Evolutionary conservation across 257 asterid species (phyloP).

Genomic region (Jacaranda copaia): DNA sequence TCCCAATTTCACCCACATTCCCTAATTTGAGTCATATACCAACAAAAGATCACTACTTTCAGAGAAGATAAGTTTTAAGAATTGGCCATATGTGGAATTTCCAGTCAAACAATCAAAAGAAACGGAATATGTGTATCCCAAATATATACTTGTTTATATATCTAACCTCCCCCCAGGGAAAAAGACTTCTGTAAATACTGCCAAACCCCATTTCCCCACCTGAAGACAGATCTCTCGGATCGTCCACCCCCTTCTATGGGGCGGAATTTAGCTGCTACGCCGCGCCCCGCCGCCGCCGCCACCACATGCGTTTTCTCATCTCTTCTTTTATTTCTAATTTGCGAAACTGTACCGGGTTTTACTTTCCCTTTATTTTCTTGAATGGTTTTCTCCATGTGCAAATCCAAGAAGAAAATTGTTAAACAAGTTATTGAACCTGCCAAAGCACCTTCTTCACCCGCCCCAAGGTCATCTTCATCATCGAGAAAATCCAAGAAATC

Average conservation of each 20-base stretch:
- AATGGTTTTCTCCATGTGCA: constrained; percentile 51
- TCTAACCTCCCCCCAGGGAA: neutral
- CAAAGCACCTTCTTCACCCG: constrained; percentile 12
- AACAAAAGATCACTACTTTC: neutral
- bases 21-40: no score
- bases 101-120: neutral
- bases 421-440: constrained; percentile 49
- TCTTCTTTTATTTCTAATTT: neutral
- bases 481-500: constrained; percentile 41
- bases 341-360: neutral
- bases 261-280: constrained; percentile 30
- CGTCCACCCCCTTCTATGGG: neutral
- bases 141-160: no score
- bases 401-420: constrained; percentile 56
- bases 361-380: neutral
- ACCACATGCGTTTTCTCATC: constrained; percentile 1
- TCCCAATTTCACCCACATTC: no score
- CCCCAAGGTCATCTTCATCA: constrained; percentile 45
- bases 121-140: no score
- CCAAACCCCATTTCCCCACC: constrained; percentile 13
- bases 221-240: constrained; percentile 1
- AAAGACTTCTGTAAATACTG: constrained; percentile 35
- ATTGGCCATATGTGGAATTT: neutral
- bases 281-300: constrained; percentile 33
- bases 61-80: neutral